phyloP scores from a whole-genome alignment of 1,284 basidiomycete genomes.

The Pyrrhoderma lamaoense region DNA sequence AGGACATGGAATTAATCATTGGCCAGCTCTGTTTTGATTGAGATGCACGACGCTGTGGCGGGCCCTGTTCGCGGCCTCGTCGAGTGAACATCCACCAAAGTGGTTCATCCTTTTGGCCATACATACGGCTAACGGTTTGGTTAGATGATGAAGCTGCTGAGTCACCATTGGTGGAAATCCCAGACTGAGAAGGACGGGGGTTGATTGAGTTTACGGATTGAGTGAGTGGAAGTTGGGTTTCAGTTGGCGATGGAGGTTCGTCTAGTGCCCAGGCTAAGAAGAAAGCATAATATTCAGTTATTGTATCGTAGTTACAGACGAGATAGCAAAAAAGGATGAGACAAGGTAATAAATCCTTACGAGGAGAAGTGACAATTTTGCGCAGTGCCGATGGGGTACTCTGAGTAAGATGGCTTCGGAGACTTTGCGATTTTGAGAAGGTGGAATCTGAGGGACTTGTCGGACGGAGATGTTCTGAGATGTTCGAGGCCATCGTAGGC shows the following conservation, averaged over 20 bases:
- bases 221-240: conserved; percentile 31
- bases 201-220: conserved; percentile 20
- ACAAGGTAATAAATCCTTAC: conserved; percentile 35
- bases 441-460: conserved; percentile 31
- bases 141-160: conserved; percentile 42
- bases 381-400: conserved; percentile 34
- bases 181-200: conserved; percentile 24
- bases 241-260: conserved; percentile 68
- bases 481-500: conserved; percentile 18
- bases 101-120: conserved; percentile 28
- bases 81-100: conserved; percentile 67
- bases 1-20: conserved; percentile 4
- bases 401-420: conserved; percentile 34
- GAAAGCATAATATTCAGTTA: not conserved
- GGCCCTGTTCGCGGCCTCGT: conserved; percentile 26
- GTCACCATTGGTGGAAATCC: conserved; percentile 40
- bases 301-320: conserved; percentile 8
- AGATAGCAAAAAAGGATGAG: not conserved
- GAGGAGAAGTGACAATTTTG: conserved; percentile 61
- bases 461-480: conserved; percentile 19
- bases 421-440: conserved; percentile 35
- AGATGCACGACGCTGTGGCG: conserved; percentile 26
- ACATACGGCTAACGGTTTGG: conserved; percentile 23
- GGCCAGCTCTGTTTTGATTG: conserved; percentile 17
- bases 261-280: conserved; percentile 72